phyloP scores from a whole-genome alignment of 768 basidiomycete species.

The Antrodiella citrinella region DNA sequence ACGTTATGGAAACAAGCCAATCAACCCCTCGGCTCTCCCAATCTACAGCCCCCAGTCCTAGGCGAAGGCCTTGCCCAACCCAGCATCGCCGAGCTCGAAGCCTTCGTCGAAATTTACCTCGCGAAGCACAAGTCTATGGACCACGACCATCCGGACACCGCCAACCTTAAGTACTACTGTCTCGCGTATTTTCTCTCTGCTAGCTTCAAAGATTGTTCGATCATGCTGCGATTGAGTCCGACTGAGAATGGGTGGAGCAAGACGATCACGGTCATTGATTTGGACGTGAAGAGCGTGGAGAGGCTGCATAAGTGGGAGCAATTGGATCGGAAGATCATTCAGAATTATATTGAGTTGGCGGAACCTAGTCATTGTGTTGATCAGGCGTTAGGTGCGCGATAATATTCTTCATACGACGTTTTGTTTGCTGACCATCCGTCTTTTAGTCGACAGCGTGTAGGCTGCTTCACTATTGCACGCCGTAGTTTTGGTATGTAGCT shows the following conservation, averaged over 20 bases:
- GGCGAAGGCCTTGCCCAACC: conserved; percentile 36
- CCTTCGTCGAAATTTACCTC: conserved; percentile 51
- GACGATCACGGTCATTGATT: conserved; percentile 67
- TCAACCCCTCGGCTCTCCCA: neutral
- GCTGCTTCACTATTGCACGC: too few species aligned
- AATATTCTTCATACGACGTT: too few species aligned
- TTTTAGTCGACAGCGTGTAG: too few species aligned
- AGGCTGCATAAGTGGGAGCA: conserved; percentile 64
- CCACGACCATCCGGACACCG: conserved; percentile 20
- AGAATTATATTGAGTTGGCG: conserved; percentile 25
- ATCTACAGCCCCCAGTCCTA: conserved; percentile 5
- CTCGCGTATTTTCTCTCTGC: conserved; percentile 82
- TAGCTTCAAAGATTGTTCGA: conserved; percentile 94
- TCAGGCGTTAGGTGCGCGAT: neutral
- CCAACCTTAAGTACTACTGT: conserved; percentile 51
- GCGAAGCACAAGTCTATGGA: conserved; percentile 29
- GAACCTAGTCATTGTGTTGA: neutral
- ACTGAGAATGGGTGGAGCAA: conserved; percentile 16
- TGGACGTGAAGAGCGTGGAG: conserved; percentile 70
- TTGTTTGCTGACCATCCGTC: too few species aligned
- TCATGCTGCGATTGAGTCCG: conserved; percentile 38
- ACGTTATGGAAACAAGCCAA: conserved; percentile 16
- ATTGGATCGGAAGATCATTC: conserved; percentile 63
- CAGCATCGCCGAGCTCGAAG: conserved; percentile 55
- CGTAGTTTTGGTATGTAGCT: too few species aligned